phyloP scores from a whole-genome alignment of 495 filamentous ascomycete species.

The Aspergillus conjunctus region DNA sequence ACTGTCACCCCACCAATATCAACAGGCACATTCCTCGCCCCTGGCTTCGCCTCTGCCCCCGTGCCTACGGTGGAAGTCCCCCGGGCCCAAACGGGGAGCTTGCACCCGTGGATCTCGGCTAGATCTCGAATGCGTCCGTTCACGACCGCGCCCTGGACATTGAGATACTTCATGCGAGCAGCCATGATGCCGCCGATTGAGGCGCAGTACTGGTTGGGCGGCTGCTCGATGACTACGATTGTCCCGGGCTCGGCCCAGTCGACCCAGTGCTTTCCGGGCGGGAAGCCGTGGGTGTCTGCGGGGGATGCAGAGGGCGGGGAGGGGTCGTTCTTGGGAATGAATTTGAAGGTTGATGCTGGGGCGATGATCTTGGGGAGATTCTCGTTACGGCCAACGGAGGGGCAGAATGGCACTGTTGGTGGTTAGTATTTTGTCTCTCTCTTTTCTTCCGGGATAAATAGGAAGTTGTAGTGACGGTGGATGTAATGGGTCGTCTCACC shows the following conservation, averaged over 20 bases:
- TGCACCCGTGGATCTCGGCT: constrained; percentile 48
- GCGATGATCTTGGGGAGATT: constrained; percentile 50
- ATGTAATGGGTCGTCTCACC: constrained; percentile 36
- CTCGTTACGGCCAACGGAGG: constrained; percentile 36
- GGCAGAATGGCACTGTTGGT: constrained; percentile 35
- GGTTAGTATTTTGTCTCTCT: neutral
- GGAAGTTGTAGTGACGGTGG: constrained; percentile 15
- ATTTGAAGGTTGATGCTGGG: constrained; percentile 65
- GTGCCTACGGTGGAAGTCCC: constrained; percentile 62
- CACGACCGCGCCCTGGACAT: constrained; percentile 58
- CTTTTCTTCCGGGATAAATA: neutral
- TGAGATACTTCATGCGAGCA: constrained; percentile 57
- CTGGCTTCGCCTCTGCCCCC: constrained; percentile 60
- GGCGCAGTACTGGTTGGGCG: constrained; percentile 59
- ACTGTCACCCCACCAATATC: constrained; percentile 52
- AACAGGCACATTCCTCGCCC: constrained; percentile 55
- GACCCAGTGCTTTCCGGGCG: constrained; percentile 57
- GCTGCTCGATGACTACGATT: constrained; percentile 63
- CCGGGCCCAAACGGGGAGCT: constrained; percentile 58
- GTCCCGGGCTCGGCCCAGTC: constrained; percentile 56
- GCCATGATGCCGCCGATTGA: constrained; percentile 72
- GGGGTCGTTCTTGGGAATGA: constrained; percentile 51
- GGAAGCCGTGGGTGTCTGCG: constrained; percentile 36
- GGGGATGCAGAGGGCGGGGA: constrained; percentile 30
- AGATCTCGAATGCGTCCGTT: constrained; percentile 66